Base-by-base conservation (phyloP, 352 stramenopile species). In the Globisporangium paddicum region DNA sequence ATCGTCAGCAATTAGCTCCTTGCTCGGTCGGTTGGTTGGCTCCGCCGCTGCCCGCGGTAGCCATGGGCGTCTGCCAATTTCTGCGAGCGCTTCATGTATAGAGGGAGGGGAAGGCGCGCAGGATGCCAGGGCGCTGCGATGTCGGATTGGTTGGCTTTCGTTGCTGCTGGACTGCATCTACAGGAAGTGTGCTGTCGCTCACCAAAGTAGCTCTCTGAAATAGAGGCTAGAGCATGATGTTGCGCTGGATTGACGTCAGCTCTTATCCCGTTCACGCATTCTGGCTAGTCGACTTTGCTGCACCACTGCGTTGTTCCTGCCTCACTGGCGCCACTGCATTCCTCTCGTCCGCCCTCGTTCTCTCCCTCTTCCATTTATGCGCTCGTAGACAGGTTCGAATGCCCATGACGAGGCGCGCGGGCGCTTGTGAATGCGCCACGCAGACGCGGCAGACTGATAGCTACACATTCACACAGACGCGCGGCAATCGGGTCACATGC, bases 401-500 rank as follows among this genome's bases (percentile, higher is more conserved):
- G 28, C 40, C 35, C 18, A 4, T 38, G 16, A 26, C 18, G 42
- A 5, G 16, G 23, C 42, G 44, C 14, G 37, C 37, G 21, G 0
- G 37, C 37, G 37, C 37, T 41, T 41, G 37, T 26, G 16, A n/a
- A 23, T 18, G 23, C 38, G 46, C 25, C 45, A 32, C 5, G 11
- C 16, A 35, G 18, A 23, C 13, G 37, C 18, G 26, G 9, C 30
- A 46, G 8, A 19, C 21, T 21, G 18, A 21, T 45, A 50, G 56
- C 16, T 21, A 50, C 54, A n/a, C 44, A 54, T 5, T 2, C 37
- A 44, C 37, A 44, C n/a, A 28, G n/a, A 11, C 11, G 47, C n/a
- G 28, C 47, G 3, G 28, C 30, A 19, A 34, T 23, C 51, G 30
- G 34, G 38, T 58, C 38, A 42, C 57, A 64, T 66, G 52, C 64